phyloP scores from a whole-genome alignment of 2,329 filamentous ascomycete genomes.

The Ceratocystis lukuohia region DNA sequence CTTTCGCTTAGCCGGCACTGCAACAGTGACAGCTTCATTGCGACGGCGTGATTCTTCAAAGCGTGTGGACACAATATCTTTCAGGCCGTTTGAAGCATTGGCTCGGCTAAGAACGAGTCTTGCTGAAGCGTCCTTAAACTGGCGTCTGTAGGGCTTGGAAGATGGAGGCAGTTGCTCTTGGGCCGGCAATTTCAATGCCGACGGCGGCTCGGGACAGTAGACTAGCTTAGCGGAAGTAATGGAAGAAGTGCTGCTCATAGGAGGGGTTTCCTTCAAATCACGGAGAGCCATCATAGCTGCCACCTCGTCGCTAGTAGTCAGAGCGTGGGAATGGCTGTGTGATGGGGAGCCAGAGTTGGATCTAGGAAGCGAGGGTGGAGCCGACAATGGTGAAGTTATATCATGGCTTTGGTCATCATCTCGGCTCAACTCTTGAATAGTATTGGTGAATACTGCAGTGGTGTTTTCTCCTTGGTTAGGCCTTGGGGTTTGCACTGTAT shows the following conservation, averaged over 20 bases:
- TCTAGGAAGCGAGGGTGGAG: slow-evolving; percentile 2
- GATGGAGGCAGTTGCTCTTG: not conserved
- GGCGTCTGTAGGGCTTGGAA: slow-evolving; percentile 14
- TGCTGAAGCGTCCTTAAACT: slow-evolving; percentile 5
- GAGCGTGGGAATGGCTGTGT: slow-evolving; percentile 11
- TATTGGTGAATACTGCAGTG: not conserved
- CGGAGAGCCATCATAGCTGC: slow-evolving; percentile 17
- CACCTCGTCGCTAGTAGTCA: slow-evolving; percentile 18
- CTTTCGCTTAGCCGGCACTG: slow-evolving; percentile 15
- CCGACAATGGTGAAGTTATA: slow-evolving; percentile 12
- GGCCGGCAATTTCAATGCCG: not conserved
- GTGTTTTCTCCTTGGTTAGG: not conserved
- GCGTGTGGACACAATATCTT: slow-evolving; percentile 14
- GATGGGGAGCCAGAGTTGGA: slow-evolving; percentile 8
- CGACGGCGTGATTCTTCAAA: slow-evolving; percentile 15
- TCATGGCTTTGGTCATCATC: not conserved
- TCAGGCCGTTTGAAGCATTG: not conserved
- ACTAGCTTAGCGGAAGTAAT: not conserved
- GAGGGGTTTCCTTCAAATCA: slow-evolving; percentile 16
- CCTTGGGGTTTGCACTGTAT: not conserved
- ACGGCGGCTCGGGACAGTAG: slow-evolving; percentile 15
- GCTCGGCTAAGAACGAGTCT: slow-evolving; percentile 1
- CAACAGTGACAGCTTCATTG: slow-evolving; percentile 11
- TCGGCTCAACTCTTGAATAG: not conserved
- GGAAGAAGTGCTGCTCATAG: not conserved